phyloP scores from a whole-genome alignment of 495 filamentous ascomycete species.

The Trichoderma virens region DNA sequence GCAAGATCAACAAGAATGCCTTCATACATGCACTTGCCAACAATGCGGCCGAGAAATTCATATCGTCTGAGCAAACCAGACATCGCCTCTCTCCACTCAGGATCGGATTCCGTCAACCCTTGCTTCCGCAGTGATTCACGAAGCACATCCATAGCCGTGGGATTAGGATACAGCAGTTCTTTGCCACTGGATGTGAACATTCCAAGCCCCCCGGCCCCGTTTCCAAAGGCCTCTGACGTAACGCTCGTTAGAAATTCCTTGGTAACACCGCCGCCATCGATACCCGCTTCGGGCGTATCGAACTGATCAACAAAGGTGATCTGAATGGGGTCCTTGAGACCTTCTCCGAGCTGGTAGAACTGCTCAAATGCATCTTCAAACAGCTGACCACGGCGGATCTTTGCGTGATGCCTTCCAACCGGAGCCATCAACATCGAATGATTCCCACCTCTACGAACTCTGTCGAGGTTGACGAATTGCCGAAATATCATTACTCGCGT shows the following conservation, averaged over 20 bases:
- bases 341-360: constrained; percentile 74
- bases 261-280: constrained; percentile 94
- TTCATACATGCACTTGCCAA: constrained; percentile 97
- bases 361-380: constrained; percentile 82
- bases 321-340: constrained; percentile 92
- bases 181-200: constrained; percentile 84
- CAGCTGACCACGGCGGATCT: constrained; percentile 68
- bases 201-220: constrained; percentile 29
- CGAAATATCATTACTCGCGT: constrained; percentile 91
- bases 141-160: constrained; percentile 65
- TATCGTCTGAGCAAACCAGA: constrained; percentile 63
- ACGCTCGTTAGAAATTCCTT: constrained; percentile 95
- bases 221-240: constrained; percentile 73
- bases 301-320: constrained; percentile 96
- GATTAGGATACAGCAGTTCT: constrained; percentile 86
- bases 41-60: constrained; percentile 85
- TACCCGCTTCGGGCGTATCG: constrained; percentile 78
- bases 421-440: constrained; percentile 20
- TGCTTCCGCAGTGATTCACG: constrained; percentile 48
- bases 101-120: constrained; percentile 40
- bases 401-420: constrained; percentile 61
- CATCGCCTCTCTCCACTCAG: constrained; percentile 50
- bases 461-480: constrained; percentile 80
- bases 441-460: constrained; percentile 49
- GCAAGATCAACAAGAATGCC: constrained; percentile 90